These are phyloP conservation scores for Aquilaria sinensis DNA, from an alignment of 345 rosid species.

Conservation along the genomic window DNA sequence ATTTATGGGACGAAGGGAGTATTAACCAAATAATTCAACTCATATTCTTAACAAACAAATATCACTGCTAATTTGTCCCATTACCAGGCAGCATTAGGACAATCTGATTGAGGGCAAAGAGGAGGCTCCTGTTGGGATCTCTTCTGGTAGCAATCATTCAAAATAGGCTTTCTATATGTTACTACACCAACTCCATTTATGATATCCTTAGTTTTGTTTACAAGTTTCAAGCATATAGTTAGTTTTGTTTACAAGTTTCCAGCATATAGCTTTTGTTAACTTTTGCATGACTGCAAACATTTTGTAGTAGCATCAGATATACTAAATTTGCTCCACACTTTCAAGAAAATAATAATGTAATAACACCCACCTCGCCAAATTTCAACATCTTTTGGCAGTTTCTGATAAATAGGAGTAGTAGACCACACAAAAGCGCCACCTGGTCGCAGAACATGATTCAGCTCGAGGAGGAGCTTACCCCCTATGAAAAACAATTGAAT, in stretches of 20 bases:
- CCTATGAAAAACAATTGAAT: constrained; percentile 20
- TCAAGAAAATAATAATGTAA: not conserved
- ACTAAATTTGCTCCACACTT: constrained; percentile 6
- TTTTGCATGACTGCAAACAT: constrained; percentile 62
- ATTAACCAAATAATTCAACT: no score
- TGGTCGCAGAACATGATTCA: constrained; percentile 53
- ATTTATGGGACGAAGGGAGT: no score
- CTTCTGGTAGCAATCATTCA: constrained; percentile 68
- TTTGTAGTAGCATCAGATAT: constrained; percentile 17
- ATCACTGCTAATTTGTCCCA: no score
- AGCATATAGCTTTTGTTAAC: constrained; percentile 70
- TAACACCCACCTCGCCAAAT: constrained; percentile 47
- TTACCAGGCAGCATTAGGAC: constrained; percentile 90
- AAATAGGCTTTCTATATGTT: constrained; percentile 59
- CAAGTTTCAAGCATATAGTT: constrained; percentile 83
- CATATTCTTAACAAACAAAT: no score
- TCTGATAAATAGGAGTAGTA: constrained; percentile 67
- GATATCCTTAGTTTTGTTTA: constrained; percentile 56
- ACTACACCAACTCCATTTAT: constrained; percentile 73
- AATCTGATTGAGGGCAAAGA: constrained; percentile 61
- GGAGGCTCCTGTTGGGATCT: constrained; percentile 68
- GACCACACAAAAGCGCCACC: constrained; percentile 72
- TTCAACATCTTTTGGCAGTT: constrained; percentile 41
- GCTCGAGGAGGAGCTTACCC: constrained; percentile 60
- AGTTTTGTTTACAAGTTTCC: constrained; percentile 60